Evolutionary conservation across 1,284 basidiomycete species (phyloP).

Genomic region (Ustilago esculenta): DNA sequence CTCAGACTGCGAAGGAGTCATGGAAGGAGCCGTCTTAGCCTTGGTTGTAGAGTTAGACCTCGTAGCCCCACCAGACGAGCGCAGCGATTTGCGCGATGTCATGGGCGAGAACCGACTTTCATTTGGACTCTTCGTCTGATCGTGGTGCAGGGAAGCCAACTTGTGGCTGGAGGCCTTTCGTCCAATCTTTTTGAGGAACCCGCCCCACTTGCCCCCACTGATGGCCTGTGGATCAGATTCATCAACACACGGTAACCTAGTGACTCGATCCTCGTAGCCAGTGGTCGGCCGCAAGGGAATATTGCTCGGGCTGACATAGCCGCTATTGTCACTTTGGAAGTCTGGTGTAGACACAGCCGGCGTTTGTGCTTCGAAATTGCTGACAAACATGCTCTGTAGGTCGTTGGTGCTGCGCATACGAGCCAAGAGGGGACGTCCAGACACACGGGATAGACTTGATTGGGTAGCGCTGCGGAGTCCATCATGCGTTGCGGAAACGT

Average conservation of each 20-base stretch:
- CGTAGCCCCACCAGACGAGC: slow-evolving; percentile 10
- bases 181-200: slow-evolving; percentile 50
- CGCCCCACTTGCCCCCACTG: slow-evolving; percentile 41
- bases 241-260: slow-evolving; percentile 2
- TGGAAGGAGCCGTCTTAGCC: slow-evolving; percentile 8
- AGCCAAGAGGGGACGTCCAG: slow-evolving; percentile 18
- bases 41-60: slow-evolving; percentile 16
- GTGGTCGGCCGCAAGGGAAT: slow-evolving; percentile 9
- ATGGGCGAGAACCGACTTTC: slow-evolving; percentile 29
- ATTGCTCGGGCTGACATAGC: slow-evolving; percentile 16
- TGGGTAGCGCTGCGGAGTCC: slow-evolving; percentile 10
- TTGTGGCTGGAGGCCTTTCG: slow-evolving; percentile 42
- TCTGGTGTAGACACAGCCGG: slow-evolving; percentile 18
- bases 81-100: slow-evolving; percentile 21
- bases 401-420: slow-evolving; percentile 46
- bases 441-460: neutral
- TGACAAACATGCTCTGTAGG: slow-evolving; percentile 19
- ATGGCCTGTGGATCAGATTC: slow-evolving; percentile 11
- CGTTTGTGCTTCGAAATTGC: slow-evolving; percentile 7
- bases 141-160: slow-evolving; percentile 16
- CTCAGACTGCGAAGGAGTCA: slow-evolving; percentile 29
- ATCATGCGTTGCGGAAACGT: neutral
- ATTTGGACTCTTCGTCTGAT: slow-evolving; percentile 13
- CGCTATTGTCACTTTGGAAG: slow-evolving; percentile 21
- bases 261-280: slow-evolving; percentile 14